Conservation (phyloP, 306 rosid species). For the Biancaea sappan region DNA sequence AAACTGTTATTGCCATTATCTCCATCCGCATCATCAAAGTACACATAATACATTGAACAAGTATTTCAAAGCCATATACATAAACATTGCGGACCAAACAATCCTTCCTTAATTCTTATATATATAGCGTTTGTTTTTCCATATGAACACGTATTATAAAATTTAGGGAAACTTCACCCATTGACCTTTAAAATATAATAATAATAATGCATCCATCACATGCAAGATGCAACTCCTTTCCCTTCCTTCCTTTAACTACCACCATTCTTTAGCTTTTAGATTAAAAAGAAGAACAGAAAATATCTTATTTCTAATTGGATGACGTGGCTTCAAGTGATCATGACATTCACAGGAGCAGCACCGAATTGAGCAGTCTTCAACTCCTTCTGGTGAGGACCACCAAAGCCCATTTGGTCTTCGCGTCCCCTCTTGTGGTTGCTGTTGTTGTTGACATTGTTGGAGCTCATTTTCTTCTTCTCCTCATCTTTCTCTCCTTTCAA, state of each 20-base stretch:
- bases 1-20: not conserved
- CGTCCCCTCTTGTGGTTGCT: conserved; percentile 45
- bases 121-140: not conserved
- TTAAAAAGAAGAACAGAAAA: not conserved
- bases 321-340: conserved; percentile 39
- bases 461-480: not conserved
- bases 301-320: not conserved
- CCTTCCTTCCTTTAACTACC: not conserved
- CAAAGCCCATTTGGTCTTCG: conserved; percentile 44
- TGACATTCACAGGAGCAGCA: conserved; percentile 18
- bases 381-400: conserved; percentile 39
- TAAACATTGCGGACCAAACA: not conserved
- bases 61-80: not conserved
- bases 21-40: not conserved
- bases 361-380: conserved; percentile 40
- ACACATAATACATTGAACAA: not conserved
- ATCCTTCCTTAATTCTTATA: not conserved
- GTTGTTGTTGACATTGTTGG: not conserved
- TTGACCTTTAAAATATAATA: not conserved
- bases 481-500: conserved; percentile 43
- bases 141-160: not conserved
- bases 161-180: not conserved
- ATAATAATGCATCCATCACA: too few species aligned
- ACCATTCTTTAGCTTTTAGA: not conserved
- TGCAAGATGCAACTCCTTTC: too few species aligned